Evolutionary conservation across 257 asterid genomes (phyloP).

Genomic region (Solanum pennellii): DNA sequence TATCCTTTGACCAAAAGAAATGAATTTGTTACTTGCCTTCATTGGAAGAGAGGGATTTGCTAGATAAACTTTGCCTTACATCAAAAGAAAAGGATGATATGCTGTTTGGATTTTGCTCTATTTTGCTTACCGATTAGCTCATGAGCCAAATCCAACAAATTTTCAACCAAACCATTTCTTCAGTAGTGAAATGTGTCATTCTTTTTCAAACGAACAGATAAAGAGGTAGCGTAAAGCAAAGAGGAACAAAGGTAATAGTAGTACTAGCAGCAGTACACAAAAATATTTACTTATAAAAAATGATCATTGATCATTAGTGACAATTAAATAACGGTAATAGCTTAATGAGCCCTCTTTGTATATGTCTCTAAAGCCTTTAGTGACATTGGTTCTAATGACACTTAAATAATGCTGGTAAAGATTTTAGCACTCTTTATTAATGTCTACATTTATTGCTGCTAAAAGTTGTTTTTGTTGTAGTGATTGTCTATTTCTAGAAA

Average conservation of each 20-base stretch:
- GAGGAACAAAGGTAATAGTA: background rate
- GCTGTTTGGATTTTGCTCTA: background rate
- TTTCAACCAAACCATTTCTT: background rate
- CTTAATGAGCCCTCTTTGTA: too few relatives aligned
- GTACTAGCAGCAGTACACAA: background rate
- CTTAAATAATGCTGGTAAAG: too few relatives aligned
- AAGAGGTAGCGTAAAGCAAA: background rate
- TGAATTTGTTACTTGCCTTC: background rate
- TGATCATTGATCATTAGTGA: too few relatives aligned
- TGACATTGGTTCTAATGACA: too few relatives aligned
- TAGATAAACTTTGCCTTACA: background rate
- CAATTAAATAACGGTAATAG: too few relatives aligned
- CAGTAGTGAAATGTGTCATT: background rate
- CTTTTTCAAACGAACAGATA: background rate
- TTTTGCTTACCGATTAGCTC: background rate
- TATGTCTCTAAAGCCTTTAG: too few relatives aligned
- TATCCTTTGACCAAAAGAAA: background rate
- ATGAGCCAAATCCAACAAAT: too few relatives aligned
- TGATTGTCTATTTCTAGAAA: background rate
- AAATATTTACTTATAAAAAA: too few relatives aligned
- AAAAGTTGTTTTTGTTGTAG: too few relatives aligned
- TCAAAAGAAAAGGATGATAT: background rate
- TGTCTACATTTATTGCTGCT: too few relatives aligned
- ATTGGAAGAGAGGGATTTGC: background rate
- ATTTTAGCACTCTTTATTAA: too few relatives aligned